These are phyloP conservation scores for Kodamaea sp. DNA, from an alignment of 1,139 yeast species.

Conservation along the genomic window DNA sequence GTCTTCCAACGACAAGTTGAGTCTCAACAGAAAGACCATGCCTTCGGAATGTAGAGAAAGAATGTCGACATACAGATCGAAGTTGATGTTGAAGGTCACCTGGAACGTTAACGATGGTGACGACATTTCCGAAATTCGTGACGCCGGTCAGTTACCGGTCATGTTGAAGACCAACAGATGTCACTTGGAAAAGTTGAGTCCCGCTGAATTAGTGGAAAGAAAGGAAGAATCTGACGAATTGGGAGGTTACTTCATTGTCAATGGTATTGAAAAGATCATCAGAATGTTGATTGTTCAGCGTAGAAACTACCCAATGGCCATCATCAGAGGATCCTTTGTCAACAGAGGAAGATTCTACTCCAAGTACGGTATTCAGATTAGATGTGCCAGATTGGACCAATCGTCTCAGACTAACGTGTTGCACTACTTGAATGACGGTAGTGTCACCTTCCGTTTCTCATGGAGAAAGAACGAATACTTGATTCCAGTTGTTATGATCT, in stretches of 20 bases:
- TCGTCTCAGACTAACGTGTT: conserved; percentile 95
- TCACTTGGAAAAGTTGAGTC: conserved; percentile 81
- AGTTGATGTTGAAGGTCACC: conserved; percentile 71
- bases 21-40: conserved; percentile 76
- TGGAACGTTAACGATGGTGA: conserved; percentile 90
- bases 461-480: conserved; percentile 96
- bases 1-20: conserved; percentile 70
- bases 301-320: conserved; percentile 97
- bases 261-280: conserved; percentile 93
- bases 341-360: conserved; percentile 93
- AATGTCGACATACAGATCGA: conserved; percentile 72
- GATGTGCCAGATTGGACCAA: conserved; percentile 95
- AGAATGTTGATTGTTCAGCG: conserved; percentile 98
- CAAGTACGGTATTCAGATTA: conserved; percentile 87
- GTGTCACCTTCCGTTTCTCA: conserved; percentile 92
- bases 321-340: conserved; percentile 89
- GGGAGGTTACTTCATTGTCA: conserved; percentile 95
- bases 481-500: conserved; percentile 89
- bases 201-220: conserved; percentile 71
- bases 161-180: conserved; percentile 92
- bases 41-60: conserved; percentile 94
- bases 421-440: conserved; percentile 94
- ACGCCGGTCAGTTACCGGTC: conserved; percentile 88
- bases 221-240: conserved; percentile 94
- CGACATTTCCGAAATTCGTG: conserved; percentile 78